Conservation (phyloP, 129 eudicot genomes). For the Artemisia argyi region DNA sequence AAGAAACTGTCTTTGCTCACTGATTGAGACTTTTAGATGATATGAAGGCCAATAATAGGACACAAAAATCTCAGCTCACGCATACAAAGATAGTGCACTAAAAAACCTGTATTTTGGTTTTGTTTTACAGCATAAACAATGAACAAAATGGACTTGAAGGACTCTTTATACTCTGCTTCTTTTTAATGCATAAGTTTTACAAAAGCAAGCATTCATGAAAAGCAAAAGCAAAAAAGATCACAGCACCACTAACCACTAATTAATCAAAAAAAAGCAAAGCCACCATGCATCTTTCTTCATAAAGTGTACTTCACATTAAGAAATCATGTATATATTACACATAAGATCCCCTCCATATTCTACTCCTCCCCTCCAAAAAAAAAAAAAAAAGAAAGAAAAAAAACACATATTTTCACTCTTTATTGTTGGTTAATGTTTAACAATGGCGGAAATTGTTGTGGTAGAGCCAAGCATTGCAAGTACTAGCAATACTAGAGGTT, state of each 20-base stretch:
- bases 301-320: constrained; percentile 33
- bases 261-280: constrained; percentile 35
- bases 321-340: constrained; percentile 43
- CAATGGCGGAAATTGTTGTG: constrained; percentile 75
- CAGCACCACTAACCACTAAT: constrained; percentile 33
- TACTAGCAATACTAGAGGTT: constrained; percentile 25
- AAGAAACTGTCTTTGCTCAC: background rate
- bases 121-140: background rate
- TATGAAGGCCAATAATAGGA: background rate
- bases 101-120: background rate
- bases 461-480: constrained; percentile 58
- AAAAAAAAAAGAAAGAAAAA: too few species aligned
- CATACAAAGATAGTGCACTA: background rate
- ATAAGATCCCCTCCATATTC: constrained; percentile 39
- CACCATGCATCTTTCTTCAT: constrained; percentile 36
- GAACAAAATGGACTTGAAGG: constrained; percentile 3
- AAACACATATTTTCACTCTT: constrained; percentile 16
- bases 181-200: constrained; percentile 25
- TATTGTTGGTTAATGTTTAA: constrained; percentile 22
- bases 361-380: constrained; percentile 3
- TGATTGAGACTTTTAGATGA: constrained; percentile 7
- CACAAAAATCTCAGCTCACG: constrained; percentile 14
- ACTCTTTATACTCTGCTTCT: constrained; percentile 18
- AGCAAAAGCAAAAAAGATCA: constrained; percentile 36
- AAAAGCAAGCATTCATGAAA: constrained; percentile 25